Evolutionary conservation across 192 early-diverging fungal species (phyloP), one percentile per base, ranked within the genome.

Genomic region (Coemansia sp.): DNA sequence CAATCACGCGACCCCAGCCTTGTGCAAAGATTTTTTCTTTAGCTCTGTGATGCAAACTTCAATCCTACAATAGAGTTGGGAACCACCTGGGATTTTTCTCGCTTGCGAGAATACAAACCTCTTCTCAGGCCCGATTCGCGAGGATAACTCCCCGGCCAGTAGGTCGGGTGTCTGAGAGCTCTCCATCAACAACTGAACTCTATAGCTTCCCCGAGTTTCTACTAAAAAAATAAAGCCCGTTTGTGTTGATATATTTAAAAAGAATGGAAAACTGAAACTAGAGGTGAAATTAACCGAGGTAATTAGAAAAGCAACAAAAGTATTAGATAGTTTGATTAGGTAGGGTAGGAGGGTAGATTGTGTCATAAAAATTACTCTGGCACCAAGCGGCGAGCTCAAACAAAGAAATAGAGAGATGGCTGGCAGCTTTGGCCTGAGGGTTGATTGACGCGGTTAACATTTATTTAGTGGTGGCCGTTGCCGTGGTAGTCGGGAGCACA

Each of bases 91-190:
- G 37, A 53, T 50, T 60, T 53, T 60, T 49, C 41, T 46, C 40
- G 27, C 55, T 27, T 18, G 4, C 19, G 41, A 25, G 38, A 39
- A 42, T 60, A 32, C 18, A 75, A 75, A 67, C 72, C 72, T 60
- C 56, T 65, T 55, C 34, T 53, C 52, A 46, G 55, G 60, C 40
- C 65, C 55, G 44, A 49, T n/a, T 67, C 72, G 64, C 57, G 72
- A 64, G 40, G 72, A 68, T 30, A 35, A 41, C n/a, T 46, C 22
- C 56, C 55, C 71, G 54, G 25, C 60, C 18, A 23, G 43, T 11
- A 42, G 38, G 52, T 34, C 55, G 72, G 60, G 72, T 68, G 72
- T 75, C 72, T 75, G 72, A 75, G 64, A 52, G 72, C 64, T 35
- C 2, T 19, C 2, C 39, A 4, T 2, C 20, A 30, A 5, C 15